A percentile compares a stretch with the other conserved stretches of the same genome.
Conservation (phyloP, 2,329 filamentous ascomycete species). For the Exophiala oligosperma region DNA sequence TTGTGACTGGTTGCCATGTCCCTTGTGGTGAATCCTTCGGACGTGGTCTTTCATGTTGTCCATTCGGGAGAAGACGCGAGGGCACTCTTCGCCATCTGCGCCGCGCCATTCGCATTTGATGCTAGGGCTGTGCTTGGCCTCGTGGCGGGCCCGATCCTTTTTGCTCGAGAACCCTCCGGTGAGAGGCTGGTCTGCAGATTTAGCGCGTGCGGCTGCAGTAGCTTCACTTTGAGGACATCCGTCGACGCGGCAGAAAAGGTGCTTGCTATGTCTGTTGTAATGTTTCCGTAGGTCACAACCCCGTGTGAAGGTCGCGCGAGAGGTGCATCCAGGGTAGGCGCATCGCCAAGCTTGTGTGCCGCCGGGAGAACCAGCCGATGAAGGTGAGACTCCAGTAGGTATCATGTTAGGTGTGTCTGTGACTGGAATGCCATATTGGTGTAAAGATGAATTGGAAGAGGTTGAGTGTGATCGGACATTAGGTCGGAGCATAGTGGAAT, state of each 20-base stretch:
- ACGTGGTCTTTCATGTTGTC: constrained; percentile 62
- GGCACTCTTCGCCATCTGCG: constrained; percentile 47
- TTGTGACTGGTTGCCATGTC: constrained; percentile 22
- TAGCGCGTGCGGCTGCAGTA: constrained; percentile 17
- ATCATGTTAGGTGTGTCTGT: constrained; percentile 14
- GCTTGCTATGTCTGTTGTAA: constrained; percentile 62
- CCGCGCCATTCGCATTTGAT: constrained; percentile 48
- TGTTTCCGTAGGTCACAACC: constrained; percentile 64
- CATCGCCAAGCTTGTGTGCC: constrained; percentile 53
- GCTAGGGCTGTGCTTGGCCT: constrained; percentile 63
- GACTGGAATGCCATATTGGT: constrained; percentile 30
- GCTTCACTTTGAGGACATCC: constrained; percentile 54
- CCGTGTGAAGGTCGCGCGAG: constrained; percentile 57
- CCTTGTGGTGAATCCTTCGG: constrained; percentile 42
- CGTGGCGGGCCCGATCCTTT: constrained; percentile 62
- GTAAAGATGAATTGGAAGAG: constrained; percentile 27
- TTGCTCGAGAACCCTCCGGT: constrained; percentile 63
- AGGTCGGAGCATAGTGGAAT: constrained; percentile 9
- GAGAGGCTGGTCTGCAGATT: constrained; percentile 35
- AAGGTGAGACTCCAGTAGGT: constrained; percentile 3
- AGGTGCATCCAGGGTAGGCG: constrained; percentile 60
- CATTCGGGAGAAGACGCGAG: constrained; percentile 59
- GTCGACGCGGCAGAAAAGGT: constrained; percentile 60
- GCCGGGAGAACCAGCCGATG: not conserved
- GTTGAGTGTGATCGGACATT: constrained; percentile 22